Base-by-base conservation (phyloP, 495 filamentous ascomycete genomes). In the Aspergillus sparsus region DNA sequence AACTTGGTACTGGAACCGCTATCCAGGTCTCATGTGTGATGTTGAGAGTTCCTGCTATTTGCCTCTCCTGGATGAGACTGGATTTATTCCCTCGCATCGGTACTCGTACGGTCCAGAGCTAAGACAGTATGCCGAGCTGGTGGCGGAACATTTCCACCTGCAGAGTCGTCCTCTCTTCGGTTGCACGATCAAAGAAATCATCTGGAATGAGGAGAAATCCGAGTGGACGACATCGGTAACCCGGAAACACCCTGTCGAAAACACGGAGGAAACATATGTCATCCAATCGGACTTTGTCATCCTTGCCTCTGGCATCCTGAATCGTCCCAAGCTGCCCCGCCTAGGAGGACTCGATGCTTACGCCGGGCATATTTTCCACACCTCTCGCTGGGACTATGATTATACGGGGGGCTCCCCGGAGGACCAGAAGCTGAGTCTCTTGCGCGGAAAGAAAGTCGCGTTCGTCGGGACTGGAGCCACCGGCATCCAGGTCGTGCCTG, bases 21-120 rank as follows among this genome's bases (percentile, higher is more conserved):
- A 74, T 32, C 74, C 74, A 0, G 74, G 74, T 0, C 33, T 73
- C 12, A 62, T 55, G 31, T 72, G 71, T 35, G 72, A 75, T 53
- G 49, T 66, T n/a, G 71, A 75, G 49, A 68, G 66, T 39, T 69
- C 68, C 33, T 52, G 53, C n/a, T 77, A 75, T 42, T 53, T 88
- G 67, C 83, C 85, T 1, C 64, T 83, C n/a, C 67, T 87, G n/a
- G 84, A 87, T 39, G 84, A 86, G 66, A 86, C 76, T 6, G 82
- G 78, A 0, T 87, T 81, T 59, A 71, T 85, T 46, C 84, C 84
- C 0, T 73, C 65, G 31, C 72, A 77, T 11, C 53, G 62, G 47
- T 75, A 77, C 47, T 49, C 63, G 5, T 35, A 18, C 0, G 68
- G 68, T 0, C 10, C 49, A 2, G 73, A 75, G 51, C 47, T 75